Percentiles rank a stretch among this genome's conserved stretches.
These are phyloP conservation scores for Monilinia vaccinii-corymbosi DNA, from an alignment of 2,329 filamentous ascomycete species.

Conservation along the genomic window DNA sequence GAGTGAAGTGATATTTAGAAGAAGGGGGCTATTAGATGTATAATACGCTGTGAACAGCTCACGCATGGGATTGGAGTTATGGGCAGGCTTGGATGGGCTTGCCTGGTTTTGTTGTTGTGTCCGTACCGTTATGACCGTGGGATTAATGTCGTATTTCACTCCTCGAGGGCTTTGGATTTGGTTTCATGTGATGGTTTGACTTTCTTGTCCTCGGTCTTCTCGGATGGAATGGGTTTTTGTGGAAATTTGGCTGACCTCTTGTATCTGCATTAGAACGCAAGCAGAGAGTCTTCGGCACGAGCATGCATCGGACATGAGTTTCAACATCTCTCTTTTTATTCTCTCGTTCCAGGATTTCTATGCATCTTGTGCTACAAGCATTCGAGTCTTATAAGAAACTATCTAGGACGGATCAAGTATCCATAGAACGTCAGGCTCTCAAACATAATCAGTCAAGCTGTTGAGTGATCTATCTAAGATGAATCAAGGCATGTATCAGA, in stretches of 20 bases:
- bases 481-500: neutral
- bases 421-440: neutral
- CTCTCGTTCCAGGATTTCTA: neutral
- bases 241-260: neutral
- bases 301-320: neutral
- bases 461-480: neutral
- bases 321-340: neutral
- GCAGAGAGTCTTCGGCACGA: neutral
- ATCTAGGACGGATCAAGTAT: neutral
- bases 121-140: constrained; percentile 1
- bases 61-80: constrained; percentile 5
- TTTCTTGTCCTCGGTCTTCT: neutral
- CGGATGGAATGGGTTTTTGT: neutral
- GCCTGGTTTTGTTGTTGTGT: neutral
- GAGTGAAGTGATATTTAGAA: neutral
- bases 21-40: neutral
- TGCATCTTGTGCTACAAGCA: neutral
- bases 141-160: neutral
- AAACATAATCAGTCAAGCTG: neutral
- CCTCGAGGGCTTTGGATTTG: neutral
- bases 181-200: neutral
- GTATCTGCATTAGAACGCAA: neutral
- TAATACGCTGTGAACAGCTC: constrained; percentile 1
- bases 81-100: constrained; percentile 3
- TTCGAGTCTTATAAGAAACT: neutral